Base-by-base conservation (phyloP, 2,329 filamentous ascomycete species). In the Penicillium digitatum region DNA sequence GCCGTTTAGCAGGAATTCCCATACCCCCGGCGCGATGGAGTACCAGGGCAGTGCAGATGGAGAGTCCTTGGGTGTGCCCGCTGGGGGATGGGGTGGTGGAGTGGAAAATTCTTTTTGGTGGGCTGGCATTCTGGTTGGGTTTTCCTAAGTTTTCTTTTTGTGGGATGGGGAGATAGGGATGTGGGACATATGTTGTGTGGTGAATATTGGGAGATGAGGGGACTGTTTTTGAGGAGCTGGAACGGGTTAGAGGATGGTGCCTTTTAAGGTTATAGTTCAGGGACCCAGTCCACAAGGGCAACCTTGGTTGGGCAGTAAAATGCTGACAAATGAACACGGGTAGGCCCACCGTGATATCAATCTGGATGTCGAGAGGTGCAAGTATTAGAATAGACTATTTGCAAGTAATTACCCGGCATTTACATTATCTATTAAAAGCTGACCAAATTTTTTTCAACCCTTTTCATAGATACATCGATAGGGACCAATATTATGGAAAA, bases 1-100 rank as follows among this genome's bases (percentile, higher is more conserved):
- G 16, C 72, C 64, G 56, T 76, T 75, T 35, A 75, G 62, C 2
- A 69, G 38, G 55, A 75, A 61, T 52, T 75, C 71, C 56, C 71
- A 69, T 48, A 76, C 69, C 31, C 69, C 69, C 22, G 69, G 62
- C 5, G 68, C 67, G 31, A 74, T 60, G 9, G 54, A 55, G 40
- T 59, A 62, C 63, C 63, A 64, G 14, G 62, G 62, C 18, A 60
- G 32, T 29, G 52, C 58, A 24, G 35, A 31, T 29, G 47, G 45
- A 10, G 58, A 55, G 12, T 65, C 39, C 8, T 47, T 12, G 3
- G 62, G 47, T 22, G 62, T 62, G 20, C 61, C 62, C 34, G 44
- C 24, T 12, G 57, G 42, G 26, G 66, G 65, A n/a, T 58, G 58
- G 4, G 54, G 52, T 37, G 62, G 62, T 22, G 56, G 56, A 9